Evolutionary conservation across 306 rosid genomes (phyloP), one percentile per base, ranked within the genome.

Genomic region (Vigna radiata): DNA sequence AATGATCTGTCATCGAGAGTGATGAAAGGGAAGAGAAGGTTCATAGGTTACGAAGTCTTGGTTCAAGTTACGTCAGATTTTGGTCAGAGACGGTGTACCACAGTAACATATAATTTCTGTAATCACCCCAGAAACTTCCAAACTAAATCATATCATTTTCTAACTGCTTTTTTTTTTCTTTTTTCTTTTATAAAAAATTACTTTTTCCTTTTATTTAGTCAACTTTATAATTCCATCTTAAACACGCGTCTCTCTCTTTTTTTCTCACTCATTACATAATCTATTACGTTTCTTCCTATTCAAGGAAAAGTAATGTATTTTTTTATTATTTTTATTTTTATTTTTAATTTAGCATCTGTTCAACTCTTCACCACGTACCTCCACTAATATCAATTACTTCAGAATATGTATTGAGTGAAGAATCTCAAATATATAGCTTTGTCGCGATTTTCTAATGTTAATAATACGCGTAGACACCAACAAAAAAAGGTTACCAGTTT

Each of bases 1-100:
- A 33, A 81, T 6, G 33, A 4, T n/a, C 2, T 15, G 15, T 2
- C 3, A 15, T 64, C 64, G 68, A 1, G n/a, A 39, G 16, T 12
- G 76, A 0, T 9, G 43, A 61, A 62, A 3, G 1, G 14, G 9
- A 54, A 37, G 75, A 37, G 41, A 12, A 50, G 55, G 18, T 71
- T 71, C 77, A 39, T 16, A 4, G 9, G 0, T 2, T 13, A 37
- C 49, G 73, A 76, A 21, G 56, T 74, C 59, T 17, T 4, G 9
- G 47, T 6, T 11, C 0, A 0, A 19, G 69, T 44, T 58, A 37
- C 56, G 50, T 77, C 43, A 41, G 15, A 8, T 23, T 11, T 15
- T 33, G 82, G 87, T 85, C 93, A 73, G 70, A 69, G 71, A 66
- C 55, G 88, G 84, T 63, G 84, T 60, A 56, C 87, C 55, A 72